Evolutionary conservation across 2,329 filamentous ascomycete species (phyloP).

Genomic region (Claviceps sp.): DNA sequence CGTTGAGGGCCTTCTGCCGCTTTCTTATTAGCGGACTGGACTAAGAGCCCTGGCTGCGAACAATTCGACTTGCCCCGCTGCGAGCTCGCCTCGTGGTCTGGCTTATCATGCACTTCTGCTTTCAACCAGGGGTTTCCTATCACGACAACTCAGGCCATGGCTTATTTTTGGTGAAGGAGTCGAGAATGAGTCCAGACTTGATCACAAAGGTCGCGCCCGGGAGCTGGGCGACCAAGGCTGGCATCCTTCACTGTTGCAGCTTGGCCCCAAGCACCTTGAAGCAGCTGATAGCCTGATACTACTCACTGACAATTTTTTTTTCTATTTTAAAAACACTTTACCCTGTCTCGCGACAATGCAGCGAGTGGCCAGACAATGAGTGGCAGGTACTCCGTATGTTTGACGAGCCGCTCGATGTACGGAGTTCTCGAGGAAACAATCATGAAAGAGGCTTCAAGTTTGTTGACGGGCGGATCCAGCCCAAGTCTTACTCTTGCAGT

Average conservation of each 20-base stretch:
- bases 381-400: too few species aligned
- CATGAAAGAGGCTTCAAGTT: background rate
- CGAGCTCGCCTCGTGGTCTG: background rate
- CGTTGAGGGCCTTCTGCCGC: background rate
- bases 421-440: background rate
- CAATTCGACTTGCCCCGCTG: background rate
- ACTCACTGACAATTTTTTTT: too few species aligned
- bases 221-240: background rate
- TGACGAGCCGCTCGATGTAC: too few species aligned
- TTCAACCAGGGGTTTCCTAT: background rate
- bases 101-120: background rate
- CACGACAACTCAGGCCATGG: background rate
- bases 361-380: too few species aligned
- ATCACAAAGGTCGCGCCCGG: too few species aligned
- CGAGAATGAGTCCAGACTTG: background rate
- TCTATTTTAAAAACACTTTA: too few species aligned
- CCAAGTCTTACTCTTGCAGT: background rate
- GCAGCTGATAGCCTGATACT: too few species aligned
- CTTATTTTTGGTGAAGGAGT: background rate
- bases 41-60: background rate
- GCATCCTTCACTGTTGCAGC: too few species aligned
- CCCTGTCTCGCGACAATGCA: too few species aligned
- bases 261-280: too few species aligned
- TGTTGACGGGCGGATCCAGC: background rate
- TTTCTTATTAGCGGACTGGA: background rate